Evolutionary conservation across 257 asterid species (phyloP).

Genomic region (Gynochthodes officinalis): DNA sequence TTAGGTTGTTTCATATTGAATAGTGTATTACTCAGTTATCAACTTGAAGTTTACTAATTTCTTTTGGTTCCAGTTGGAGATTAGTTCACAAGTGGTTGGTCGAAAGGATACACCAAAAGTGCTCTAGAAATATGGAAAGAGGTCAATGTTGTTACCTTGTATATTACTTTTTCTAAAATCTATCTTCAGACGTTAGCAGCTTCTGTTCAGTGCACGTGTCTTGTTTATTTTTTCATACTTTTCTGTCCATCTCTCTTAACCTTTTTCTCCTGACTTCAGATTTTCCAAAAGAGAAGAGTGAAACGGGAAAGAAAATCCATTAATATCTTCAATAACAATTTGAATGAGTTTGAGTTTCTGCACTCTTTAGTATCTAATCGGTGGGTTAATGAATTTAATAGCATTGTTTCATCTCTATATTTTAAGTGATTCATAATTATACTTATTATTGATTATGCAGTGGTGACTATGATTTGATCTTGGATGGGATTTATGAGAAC

Average conservation of each 20-base stretch:
- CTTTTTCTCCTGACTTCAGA: conserved; percentile 35
- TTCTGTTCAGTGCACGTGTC: conserved; percentile 5
- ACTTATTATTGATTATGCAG: conserved; percentile 40
- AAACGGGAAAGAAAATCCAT: conserved; percentile 49
- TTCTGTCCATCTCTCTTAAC: neutral
- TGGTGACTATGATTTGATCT: conserved; percentile 83
- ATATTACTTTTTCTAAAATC: neutral
- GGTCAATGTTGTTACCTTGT: conserved; percentile 37
- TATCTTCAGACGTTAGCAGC: conserved; percentile 10
- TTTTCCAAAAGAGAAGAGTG: conserved; percentile 73
- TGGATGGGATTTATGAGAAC: conserved; percentile 91
- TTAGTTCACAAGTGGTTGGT: conserved; percentile 94
- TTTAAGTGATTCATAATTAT: conserved; percentile 23
- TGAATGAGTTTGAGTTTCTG: conserved; percentile 63
- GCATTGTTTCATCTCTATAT: conserved; percentile 14
- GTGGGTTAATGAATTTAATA: conserved; percentile 36
- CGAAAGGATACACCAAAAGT: conserved; percentile 77
- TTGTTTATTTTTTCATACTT: conserved; percentile 3
- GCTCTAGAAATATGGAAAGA: conserved; percentile 96
- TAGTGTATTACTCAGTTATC: neutral
- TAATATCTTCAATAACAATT: conserved; percentile 34
- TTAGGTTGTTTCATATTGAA: neutral
- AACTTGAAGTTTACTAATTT: conserved; percentile 15
- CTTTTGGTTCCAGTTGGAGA: conserved; percentile 52
- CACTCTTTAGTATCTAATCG: conserved; percentile 78